Evolutionary conservation across 768 basidiomycete genomes (phyloP), one percentile per base, ranked within the genome.

Genomic region (Boletus sp.): DNA sequence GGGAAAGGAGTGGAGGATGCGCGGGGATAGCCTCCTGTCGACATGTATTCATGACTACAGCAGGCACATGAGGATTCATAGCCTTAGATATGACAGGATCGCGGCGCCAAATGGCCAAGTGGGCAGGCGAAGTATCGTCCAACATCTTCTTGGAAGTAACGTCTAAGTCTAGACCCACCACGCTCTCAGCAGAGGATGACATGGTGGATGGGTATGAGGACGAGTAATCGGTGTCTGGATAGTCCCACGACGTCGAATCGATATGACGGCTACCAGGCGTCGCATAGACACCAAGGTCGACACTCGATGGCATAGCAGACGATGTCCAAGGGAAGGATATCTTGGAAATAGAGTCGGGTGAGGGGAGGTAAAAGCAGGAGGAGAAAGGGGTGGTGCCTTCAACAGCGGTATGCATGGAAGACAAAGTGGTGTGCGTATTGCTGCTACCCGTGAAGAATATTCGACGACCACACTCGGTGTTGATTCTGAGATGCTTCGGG

Each of bases 321-420:
- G 63, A 58, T 19, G 69, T 65, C 69, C 70, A 70, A 27, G 69
- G 64, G 7, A 70, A 56, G 30, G 74, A 74, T 29, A 67, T 59
- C 60, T 71, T 73, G 19, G 76, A 74, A 15, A 71, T 55, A 17
- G 76, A 75, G 35, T 73, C 66, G 3, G 79, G 74, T 35, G 77
- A 79, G 50, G 74, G 73, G 50, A 83, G 70, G 60, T 79, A 83
- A 59, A 80, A 83, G 51, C 80, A 79, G 1, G 83, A 83, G 17
- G 80, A 77, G 61, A 81, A 83, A 13, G 79, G 76, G 50, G 80
- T 83, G 51, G 80, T 79, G 33, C 64, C 67, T 69, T 88, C 87
- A 45, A 87, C 81, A 37, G 87, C 87, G 19, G 87, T 89, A 54
- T 85, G 86, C 86, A 89, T 87, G 27, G 85, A 85, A 32, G 84